Percentiles rank a stretch among this genome's conserved stretches.
Conservation (phyloP, 2,329 filamentous ascomycete genomes). For the Tolypocladium album region DNA sequence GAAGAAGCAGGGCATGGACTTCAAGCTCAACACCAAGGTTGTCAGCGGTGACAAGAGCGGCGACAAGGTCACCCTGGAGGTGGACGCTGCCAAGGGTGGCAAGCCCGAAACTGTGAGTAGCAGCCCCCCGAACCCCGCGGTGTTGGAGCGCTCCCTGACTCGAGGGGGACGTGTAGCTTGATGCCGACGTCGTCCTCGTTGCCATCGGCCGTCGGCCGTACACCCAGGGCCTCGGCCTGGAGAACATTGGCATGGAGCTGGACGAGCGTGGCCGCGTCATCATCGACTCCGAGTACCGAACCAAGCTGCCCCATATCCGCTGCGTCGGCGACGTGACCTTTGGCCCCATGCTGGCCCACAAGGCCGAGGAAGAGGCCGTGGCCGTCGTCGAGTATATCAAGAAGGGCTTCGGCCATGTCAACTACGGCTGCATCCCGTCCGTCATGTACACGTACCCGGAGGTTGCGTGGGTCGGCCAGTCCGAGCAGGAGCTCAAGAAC, state of each 20-base stretch:
- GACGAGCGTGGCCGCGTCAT: slow-evolving; percentile 92
- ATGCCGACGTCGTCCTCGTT: slow-evolving; percentile 90
- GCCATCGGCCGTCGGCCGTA: slow-evolving; percentile 95
- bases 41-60: slow-evolving; percentile 70
- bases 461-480: slow-evolving; percentile 97
- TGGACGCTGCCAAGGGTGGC: slow-evolving; percentile 92
- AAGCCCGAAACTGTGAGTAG: slow-evolving; percentile 75
- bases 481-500: slow-evolving; percentile 89
- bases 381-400: slow-evolving; percentile 94
- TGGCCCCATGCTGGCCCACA: slow-evolving; percentile 97
- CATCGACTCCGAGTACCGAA: slow-evolving; percentile 98
- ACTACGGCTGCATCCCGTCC: slow-evolving; percentile 94
- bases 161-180: slow-evolving; percentile 45
- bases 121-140: neutral
- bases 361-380: slow-evolving; percentile 96
- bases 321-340: slow-evolving; percentile 95
- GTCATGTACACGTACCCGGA: slow-evolving; percentile 99
- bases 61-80: slow-evolving; percentile 67
- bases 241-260: slow-evolving; percentile 84
- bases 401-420: slow-evolving; percentile 96
- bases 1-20: slow-evolving; percentile 93
- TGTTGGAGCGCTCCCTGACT: neutral
- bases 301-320: slow-evolving; percentile 93
- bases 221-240: slow-evolving; percentile 80
- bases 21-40: slow-evolving; percentile 97